Evolutionary conservation across 83 land plant species (phyloP), one percentile per base, ranked within the genome.

Genomic region (Diphasiastrum complanatum): DNA sequence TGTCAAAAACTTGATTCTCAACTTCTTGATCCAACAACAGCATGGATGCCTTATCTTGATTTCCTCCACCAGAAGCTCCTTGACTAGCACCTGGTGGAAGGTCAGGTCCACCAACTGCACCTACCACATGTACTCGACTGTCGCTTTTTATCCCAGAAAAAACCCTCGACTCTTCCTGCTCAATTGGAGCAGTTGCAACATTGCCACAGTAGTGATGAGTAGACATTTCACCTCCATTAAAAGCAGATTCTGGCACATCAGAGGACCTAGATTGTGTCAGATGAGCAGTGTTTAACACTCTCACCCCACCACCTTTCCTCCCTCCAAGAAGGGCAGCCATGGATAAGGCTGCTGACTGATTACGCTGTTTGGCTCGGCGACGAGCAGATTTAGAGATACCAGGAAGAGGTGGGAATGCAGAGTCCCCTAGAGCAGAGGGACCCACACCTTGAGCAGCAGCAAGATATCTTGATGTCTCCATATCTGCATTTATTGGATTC

Each of bases 401-500:
- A 3, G 73, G 68, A 18, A 83, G 78, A 20, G 86, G 81, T 29
- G 86, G 99, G 63, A 95, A 95, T 5, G 85, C 82, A 56, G 87
- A 81, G 28, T 89, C 84, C 6, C 11, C 69, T 59, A 73, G 43
- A 76, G 78, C 34, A 45, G 68, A 72, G 36, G 60, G 36, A 48
- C 67, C 66, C 36, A 50, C 57, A 16, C 82, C 77, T 34, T 65
- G 68, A 22, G 76, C 70, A 8, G 88, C 85, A 29, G 65, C 65
- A 40, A 65, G 80, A 69, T 85, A 87, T 38, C 83, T 75, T 18
- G 83, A 73, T 23, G 83, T 33, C 19, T 19, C 73, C 37, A 11
- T 32, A 16, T 50, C 72, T 69, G 60, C 72, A 4, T 69, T 56
- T 14, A 38, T 38, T 8, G 43, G 14, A 25, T 14, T 32, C 22